Base-by-base conservation (phyloP, 2,329 filamentous ascomycete genomes). In the Hypoxylon rubiginosum region DNA sequence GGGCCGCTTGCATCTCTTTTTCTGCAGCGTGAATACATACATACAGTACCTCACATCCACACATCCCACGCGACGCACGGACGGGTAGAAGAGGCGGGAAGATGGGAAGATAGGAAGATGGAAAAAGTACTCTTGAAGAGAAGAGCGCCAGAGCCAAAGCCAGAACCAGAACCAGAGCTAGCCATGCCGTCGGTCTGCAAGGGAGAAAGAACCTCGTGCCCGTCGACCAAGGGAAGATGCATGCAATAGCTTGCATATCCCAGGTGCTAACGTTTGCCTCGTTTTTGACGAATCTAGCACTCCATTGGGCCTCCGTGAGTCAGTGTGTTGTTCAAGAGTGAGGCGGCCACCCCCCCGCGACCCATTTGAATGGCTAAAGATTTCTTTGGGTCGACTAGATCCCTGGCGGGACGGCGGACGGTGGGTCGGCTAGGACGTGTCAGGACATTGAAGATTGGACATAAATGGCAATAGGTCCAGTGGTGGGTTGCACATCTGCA, bases 251-350 rank as follows among this genome's bases (percentile, higher is more conserved):
- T 64, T 66, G 64, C 66, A 69, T 66, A 63, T 61, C 64, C 64
- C 54, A 64, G 69, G 64, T 67, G 51, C 65, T 61, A 64, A 61
- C 67, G 70, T 69, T 72, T 69, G 70, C 70, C 70, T 68, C 68
- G 68, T 67, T 66, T 68, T 65, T 50, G 49, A 59, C 59, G 62
- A 70, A 63, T 69, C 64, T 58, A 64, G 64, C 64, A 66, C 53
- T 64, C 60, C 60, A 73, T 70, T 73, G 72, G 71, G 62, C 67
- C 60, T 73, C 63, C 65, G 73, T 71, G 71, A 65, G 73, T 73
- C 69, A 74, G 71, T 74, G 72, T 65, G 73, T 71, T 75, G 73
- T 73, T 64, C 56, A 66, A 70, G 68, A 76, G 74, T 77, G 75
- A 76, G 74, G 74, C 75, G 74, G 64, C 57, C 62, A 68, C 67